Conservation (phyloP, 1,284 basidiomycete species). For the Mrakiaceae sp. region DNA sequence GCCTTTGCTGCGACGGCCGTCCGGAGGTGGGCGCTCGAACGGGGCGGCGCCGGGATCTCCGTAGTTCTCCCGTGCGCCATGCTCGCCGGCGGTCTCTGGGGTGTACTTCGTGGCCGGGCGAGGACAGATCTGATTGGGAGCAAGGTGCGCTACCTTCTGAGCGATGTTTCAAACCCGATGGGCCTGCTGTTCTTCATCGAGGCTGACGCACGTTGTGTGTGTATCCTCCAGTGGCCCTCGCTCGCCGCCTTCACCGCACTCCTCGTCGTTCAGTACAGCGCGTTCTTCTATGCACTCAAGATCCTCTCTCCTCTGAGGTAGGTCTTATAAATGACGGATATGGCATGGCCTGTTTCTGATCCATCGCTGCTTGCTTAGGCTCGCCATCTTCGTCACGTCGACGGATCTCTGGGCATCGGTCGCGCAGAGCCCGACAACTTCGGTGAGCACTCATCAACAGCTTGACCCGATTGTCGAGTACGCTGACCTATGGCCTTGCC, state of each 20-base stretch:
- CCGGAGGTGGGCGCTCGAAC: not conserved
- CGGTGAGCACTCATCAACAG: not conserved
- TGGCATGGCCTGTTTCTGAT: not conserved
- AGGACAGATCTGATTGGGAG: slow-evolving; percentile 1
- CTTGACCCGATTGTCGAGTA: too few relatives aligned
- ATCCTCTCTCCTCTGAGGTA: slow-evolving; percentile 22
- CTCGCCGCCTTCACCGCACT: not conserved
- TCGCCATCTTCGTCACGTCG: not conserved
- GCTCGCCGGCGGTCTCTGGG: not conserved
- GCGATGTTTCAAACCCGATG: too few relatives aligned
- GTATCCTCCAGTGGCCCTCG: not conserved
- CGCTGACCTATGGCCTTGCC: too few relatives aligned
- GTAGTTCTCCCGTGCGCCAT: not conserved
- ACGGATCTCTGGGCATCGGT: slow-evolving; percentile 12
- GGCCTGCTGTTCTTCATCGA: too few relatives aligned
- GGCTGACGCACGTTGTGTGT: too few relatives aligned
- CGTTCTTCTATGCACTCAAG: slow-evolving; percentile 22
- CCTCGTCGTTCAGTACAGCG: slow-evolving; percentile 19
- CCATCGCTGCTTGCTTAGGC: not conserved
- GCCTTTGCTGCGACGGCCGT: slow-evolving; percentile 1
- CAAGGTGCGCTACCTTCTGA: not conserved
- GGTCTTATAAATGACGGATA: too few relatives aligned
- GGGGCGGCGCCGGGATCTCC: not conserved
- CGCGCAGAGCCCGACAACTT: not conserved
- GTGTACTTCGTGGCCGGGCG: not conserved